These are phyloP conservation scores for Silene latifolia DNA, from an alignment of 148 eudicot species.

Conservation along the genomic window DNA sequence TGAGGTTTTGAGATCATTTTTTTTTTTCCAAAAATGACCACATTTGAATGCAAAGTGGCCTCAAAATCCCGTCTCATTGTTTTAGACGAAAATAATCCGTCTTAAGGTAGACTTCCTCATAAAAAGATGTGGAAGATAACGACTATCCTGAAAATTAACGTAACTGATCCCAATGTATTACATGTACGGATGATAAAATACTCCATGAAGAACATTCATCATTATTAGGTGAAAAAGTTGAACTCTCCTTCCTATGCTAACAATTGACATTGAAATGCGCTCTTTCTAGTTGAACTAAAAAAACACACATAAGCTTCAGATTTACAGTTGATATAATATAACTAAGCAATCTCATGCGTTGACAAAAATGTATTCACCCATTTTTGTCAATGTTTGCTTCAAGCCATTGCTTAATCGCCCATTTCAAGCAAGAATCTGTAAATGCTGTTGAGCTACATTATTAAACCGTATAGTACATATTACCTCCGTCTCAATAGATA, in stretches of 20 bases:
- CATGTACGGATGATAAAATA: no score
- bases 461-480: background rate
- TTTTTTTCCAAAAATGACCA: no score
- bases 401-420: background rate
- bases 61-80: no score
- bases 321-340: background rate
- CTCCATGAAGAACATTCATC: conserved; percentile 18
- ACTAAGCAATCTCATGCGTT: conserved; percentile 14
- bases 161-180: background rate
- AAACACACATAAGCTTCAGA: conserved; percentile 3
- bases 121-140: no score
- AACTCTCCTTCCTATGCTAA: conserved; percentile 1
- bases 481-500: no score
- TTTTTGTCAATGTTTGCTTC: conserved; percentile 7
- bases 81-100: no score
- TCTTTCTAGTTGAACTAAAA: conserved; percentile 15
- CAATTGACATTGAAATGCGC: conserved; percentile 11
- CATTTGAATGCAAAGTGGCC: no score
- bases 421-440: conserved; percentile 6
- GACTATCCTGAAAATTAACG: background rate
- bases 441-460: background rate
- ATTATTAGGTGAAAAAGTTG: conserved; percentile 16
- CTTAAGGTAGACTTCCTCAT: no score
- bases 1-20: no score
- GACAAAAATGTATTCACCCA: background rate